phyloP scores from a whole-genome alignment of 176 grass and related monocot species.

The Thalia dealbata region DNA sequence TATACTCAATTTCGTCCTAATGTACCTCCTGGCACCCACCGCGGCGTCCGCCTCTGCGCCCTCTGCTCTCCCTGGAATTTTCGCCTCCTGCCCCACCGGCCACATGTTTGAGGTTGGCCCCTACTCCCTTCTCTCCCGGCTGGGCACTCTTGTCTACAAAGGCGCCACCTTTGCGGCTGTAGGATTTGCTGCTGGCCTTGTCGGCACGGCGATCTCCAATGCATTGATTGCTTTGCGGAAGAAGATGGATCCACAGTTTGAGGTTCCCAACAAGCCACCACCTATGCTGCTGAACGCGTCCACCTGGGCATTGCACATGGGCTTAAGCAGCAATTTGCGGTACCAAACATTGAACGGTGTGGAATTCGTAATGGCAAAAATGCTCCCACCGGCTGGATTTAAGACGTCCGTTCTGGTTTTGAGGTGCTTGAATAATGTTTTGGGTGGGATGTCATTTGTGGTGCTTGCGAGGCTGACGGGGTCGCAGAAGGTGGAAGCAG shows the following conservation, averaged over 20 bases:
- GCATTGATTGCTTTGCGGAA: conserved; percentile 11
- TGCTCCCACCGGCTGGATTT: conserved; percentile 8
- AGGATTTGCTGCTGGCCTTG: conserved; percentile 10
- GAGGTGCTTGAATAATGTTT: conserved; percentile 19
- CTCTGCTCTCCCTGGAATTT: conserved; percentile 3
- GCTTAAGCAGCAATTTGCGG: conserved; percentile 10
- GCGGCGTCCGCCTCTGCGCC: not conserved
- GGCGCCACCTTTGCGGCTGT: conserved; percentile 12
- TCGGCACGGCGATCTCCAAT: conserved; percentile 11
- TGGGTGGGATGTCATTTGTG: conserved; percentile 19
- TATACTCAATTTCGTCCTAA: conserved; percentile 15
- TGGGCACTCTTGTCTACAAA: conserved; percentile 17
- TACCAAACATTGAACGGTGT: conserved; percentile 9
- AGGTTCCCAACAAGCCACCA: conserved; percentile 7
- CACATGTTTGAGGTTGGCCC: conserved; percentile 14
- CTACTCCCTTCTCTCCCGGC: conserved; percentile 8
- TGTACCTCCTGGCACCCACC: conserved; percentile 17
- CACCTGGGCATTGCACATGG: conserved; percentile 18
- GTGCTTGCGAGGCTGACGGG: conserved; percentile 1
- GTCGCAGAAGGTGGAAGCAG: conserved; percentile 3
- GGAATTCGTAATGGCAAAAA: conserved; percentile 6
- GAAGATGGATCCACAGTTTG: conserved; percentile 6
- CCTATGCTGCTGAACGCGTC: conserved; percentile 8
- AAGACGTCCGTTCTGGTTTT: conserved; percentile 11
- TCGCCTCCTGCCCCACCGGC: conserved; percentile 11